A percentile compares a stretch with the other conserved stretches of the same genome.
Evolutionary conservation across 805 yeast genomes (phyloP).

Genomic region (Millerozyma acaciae): DNA sequence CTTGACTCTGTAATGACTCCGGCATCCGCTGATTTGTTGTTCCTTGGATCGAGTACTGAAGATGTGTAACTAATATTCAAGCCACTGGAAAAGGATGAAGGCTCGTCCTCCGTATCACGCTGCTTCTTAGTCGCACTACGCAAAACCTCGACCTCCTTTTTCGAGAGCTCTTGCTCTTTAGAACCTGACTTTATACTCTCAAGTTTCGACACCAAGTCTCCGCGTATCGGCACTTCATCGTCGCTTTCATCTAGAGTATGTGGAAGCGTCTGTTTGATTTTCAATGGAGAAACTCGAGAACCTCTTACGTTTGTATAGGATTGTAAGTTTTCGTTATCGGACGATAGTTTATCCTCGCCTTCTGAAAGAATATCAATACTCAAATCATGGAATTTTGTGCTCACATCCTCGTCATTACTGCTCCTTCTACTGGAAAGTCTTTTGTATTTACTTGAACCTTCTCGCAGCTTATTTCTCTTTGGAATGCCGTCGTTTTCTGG

Average conservation of each 20-base stretch:
- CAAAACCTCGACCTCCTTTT: too few relatives aligned
- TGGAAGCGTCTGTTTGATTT: slow-evolving; percentile 11
- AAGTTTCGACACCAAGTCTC: slow-evolving; percentile 21
- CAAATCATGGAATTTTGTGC: too few relatives aligned
- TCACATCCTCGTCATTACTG: too few relatives aligned
- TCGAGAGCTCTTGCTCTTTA: slow-evolving; percentile 4
- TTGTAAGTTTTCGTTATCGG: neutral
- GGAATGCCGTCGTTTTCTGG: too few relatives aligned
- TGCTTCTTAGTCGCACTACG: too few relatives aligned
- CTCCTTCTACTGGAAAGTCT: too few relatives aligned
- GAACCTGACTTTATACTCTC: slow-evolving; percentile 9
- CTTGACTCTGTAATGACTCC: slow-evolving; percentile 1
- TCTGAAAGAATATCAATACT: too few relatives aligned
- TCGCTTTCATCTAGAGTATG: slow-evolving; percentile 5
- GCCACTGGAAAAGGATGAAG: too few relatives aligned
- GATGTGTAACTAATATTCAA: slow-evolving; percentile 21
- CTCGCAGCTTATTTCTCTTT: neutral
- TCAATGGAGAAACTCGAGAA: slow-evolving; percentile 17
- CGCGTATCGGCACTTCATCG: slow-evolving; percentile 25
- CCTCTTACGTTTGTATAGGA: slow-evolving; percentile 13
- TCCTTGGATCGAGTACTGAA: slow-evolving; percentile 14
- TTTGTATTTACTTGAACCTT: too few relatives aligned
- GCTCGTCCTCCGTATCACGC: too few relatives aligned
- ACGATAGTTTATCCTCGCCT: too few relatives aligned
- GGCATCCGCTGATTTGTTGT: slow-evolving; percentile 1